Evolutionary conservation across 176 grass and related monocot genomes (phyloP).

Genomic region (Oryza longistaminata): DNA sequence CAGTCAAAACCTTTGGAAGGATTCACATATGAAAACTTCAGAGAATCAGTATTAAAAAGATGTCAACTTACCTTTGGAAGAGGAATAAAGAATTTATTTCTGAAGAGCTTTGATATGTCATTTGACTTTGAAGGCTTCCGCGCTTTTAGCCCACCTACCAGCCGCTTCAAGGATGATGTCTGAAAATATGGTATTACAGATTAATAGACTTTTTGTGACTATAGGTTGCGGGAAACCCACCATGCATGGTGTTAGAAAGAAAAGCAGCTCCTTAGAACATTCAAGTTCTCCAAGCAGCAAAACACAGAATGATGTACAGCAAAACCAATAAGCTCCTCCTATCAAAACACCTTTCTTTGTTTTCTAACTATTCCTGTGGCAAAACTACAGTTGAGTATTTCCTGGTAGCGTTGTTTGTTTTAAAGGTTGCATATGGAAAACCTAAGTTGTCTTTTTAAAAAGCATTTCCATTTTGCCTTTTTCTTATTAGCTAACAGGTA

Average conservation of each 20-base stretch:
- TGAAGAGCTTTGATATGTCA: constrained; percentile 72
- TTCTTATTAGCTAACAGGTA: neutral
- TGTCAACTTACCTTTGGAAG: constrained; percentile 64
- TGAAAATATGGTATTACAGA: constrained; percentile 37
- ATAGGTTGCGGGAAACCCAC: neutral
- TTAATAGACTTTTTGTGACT: neutral
- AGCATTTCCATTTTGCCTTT: neutral
- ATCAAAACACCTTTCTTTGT: neutral
- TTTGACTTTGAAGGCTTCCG: constrained; percentile 53
- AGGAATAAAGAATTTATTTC: constrained; percentile 72
- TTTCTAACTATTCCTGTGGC: neutral
- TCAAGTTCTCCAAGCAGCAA: constrained; percentile 7
- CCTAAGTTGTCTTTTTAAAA: neutral
- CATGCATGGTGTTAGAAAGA: neutral
- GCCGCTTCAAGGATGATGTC: constrained; percentile 57
- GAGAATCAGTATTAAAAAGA: neutral
- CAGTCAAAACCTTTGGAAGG: neutral
- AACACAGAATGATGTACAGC: neutral
- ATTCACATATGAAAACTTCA: constrained; percentile 14
- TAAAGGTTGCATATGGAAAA: neutral
- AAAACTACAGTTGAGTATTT: constrained; percentile 23
- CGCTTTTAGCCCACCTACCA: constrained; percentile 50
- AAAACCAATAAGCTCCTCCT: neutral
- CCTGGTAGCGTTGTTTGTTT: neutral
- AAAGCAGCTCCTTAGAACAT: constrained; percentile 7